A percentile compares a stretch with the other conserved stretches of the same genome.
phyloP scores from a whole-genome alignment of 441 rosid genomes.

The Euphorbia celastroides region DNA sequence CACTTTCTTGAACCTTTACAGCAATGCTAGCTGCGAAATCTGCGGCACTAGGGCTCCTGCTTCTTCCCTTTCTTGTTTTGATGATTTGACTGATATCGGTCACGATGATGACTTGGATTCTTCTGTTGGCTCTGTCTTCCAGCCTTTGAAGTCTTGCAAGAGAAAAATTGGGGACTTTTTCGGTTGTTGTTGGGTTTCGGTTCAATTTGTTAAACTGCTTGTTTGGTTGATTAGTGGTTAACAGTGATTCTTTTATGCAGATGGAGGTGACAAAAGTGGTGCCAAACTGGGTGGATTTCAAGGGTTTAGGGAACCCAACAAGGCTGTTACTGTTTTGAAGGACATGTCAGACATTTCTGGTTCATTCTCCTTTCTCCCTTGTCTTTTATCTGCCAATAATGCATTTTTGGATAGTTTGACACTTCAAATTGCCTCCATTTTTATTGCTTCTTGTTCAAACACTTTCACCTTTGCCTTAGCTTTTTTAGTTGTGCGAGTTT shows the following conservation, averaged over 20 bases:
- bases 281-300: constrained; percentile 25
- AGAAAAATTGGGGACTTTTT: constrained; percentile 43
- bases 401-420: neutral
- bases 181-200: constrained; percentile 18
- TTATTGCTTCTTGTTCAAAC: too few relatives aligned
- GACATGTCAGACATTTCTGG: constrained; percentile 30
- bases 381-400: neutral
- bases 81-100: constrained; percentile 43
- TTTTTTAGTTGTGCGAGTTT: too few relatives aligned
- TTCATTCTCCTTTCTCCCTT: neutral
- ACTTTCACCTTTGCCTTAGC: too few relatives aligned
- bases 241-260: constrained; percentile 6
- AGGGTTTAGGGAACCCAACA: constrained; percentile 33
- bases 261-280: constrained; percentile 4
- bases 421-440: neutral
- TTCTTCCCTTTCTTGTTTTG: constrained; percentile 41
- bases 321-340: constrained; percentile 30
- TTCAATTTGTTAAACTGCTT: constrained; percentile 13
- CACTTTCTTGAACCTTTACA: constrained; percentile 76
- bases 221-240: neutral
- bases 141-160: constrained; percentile 63
- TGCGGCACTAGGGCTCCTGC: constrained; percentile 53
- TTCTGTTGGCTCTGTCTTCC: constrained; percentile 81
- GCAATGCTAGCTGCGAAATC: constrained; percentile 53
- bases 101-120: constrained; percentile 39